Base-by-base conservation (phyloP, 306 rosid species). In the Hylodesmum podocarpum region DNA sequence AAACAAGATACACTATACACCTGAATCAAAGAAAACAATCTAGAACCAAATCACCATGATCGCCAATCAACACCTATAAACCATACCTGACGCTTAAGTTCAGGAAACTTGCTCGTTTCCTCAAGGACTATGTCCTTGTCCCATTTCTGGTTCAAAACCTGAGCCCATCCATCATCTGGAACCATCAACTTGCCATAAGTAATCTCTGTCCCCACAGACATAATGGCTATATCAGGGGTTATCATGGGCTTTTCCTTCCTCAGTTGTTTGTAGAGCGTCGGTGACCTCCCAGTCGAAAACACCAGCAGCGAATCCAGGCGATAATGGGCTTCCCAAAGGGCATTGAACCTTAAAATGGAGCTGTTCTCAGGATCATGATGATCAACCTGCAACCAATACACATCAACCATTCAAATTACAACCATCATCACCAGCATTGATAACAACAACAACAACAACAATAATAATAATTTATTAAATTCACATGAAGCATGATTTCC, bases 171-270 rank as follows among this genome's bases (percentile, higher is more conserved):
- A 34, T 87, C 87, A 82, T 95, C 99, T 0, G 97, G 97, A 44
- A 87, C 87, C 99, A 96, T 89, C 3, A 82, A 47, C 50, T 75
- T 87, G 7, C 98, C 97, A 75, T 92, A 96, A 37, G 98, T 92
- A 80, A 96, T 96, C 94, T 96, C 99, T 39, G 99, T 96, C 63
- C 99, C 99, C 49, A 96, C 99, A 36, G 99, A 96, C 97, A 88
- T 91, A 67, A 92, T 91, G 29, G 97, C 81, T 80, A 96, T 91
- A 83, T 96, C 98, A 2, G 97, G 99, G 62, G 97, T 96, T 78
- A 96, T 82, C 98, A 96, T 87, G 68, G 99, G 99, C 85, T 90
- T 96, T 85, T 96, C 90, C 67, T 86, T 88, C 87, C 99, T 96
- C 85, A 96, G 77, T 73, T 96, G 81, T 58, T 92, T 86, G 89